Conservation (phyloP, 148 eudicot genomes). For the Silene latifolia region DNA sequence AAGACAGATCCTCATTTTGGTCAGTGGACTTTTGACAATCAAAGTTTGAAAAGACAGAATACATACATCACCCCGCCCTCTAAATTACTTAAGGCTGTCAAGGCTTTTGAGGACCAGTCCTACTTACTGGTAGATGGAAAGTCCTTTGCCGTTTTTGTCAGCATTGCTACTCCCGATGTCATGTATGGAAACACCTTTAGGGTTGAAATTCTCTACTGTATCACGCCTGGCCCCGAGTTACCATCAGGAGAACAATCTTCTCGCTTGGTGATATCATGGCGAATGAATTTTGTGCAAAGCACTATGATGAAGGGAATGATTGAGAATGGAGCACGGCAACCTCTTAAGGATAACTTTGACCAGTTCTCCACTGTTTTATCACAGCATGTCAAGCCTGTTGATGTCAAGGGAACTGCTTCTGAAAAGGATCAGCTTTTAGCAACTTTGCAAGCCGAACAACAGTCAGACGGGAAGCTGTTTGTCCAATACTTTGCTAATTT, state of each 20-base stretch:
- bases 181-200: slow-evolving; percentile 72
- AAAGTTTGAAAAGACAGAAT: slow-evolving; percentile 48
- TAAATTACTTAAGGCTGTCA: slow-evolving; percentile 67
- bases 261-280: slow-evolving; percentile 64
- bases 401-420: slow-evolving; percentile 52
- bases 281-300: slow-evolving; percentile 79
- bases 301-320: slow-evolving; percentile 97
- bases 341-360: slow-evolving; percentile 76
- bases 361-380: slow-evolving; percentile 45
- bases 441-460: slow-evolving; percentile 59
- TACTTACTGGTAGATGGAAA: slow-evolving; percentile 77
- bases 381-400: slow-evolving; percentile 56
- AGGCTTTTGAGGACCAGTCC: slow-evolving; percentile 77
- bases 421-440: slow-evolving; percentile 77
- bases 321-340: slow-evolving; percentile 79
- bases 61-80: slow-evolving; percentile 64
- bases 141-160: slow-evolving; percentile 53
- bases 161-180: slow-evolving; percentile 86
- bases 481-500: slow-evolving; percentile 76
- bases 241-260: slow-evolving; percentile 81
- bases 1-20: slow-evolving; percentile 54
- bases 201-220: slow-evolving; percentile 64
- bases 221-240: slow-evolving; percentile 80
- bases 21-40: slow-evolving; percentile 64
- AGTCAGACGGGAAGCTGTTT: slow-evolving; percentile 84